Conservation (phyloP, 306 rosid species). For the Gynostemma pentaphyllum region DNA sequence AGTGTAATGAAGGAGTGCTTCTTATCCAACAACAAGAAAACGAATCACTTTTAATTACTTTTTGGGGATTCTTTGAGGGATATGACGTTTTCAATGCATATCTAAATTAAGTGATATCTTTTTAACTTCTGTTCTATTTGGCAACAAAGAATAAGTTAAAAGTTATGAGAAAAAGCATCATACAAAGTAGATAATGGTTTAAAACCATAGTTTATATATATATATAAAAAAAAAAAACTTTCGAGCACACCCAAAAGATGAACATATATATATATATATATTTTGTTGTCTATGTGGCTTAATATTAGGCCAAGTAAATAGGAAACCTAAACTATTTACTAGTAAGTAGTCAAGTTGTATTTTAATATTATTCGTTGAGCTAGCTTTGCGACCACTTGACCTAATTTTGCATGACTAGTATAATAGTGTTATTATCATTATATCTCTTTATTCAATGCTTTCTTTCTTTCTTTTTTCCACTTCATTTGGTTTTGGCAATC, state of each 20-base stretch:
- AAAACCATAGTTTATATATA: too few species aligned
- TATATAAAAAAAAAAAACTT: too few species aligned
- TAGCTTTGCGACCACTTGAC: not conserved
- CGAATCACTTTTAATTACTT: constrained; percentile 13
- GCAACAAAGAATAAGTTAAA: not conserved
- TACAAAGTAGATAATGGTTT: constrained; percentile 1
- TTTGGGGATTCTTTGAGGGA: constrained; percentile 6
- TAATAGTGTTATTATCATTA: not conserved
- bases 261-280: too few species aligned
- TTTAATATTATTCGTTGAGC: too few species aligned
- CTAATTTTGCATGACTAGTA: constrained; percentile 6
- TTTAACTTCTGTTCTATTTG: not conserved
- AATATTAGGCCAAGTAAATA: too few species aligned
- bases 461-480: not conserved
- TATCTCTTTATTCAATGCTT: not conserved
- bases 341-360: too few species aligned
- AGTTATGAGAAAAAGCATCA: not conserved
- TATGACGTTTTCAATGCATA: not conserved
- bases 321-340: too few species aligned
- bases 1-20: not conserved
- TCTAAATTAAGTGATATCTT: not conserved
- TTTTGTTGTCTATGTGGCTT: too few species aligned
- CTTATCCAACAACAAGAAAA: constrained; percentile 8
- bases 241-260: too few species aligned
- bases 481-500: not conserved